Base-by-base conservation (phyloP, 345 rosid genomes). In the Heritiera littoralis region DNA sequence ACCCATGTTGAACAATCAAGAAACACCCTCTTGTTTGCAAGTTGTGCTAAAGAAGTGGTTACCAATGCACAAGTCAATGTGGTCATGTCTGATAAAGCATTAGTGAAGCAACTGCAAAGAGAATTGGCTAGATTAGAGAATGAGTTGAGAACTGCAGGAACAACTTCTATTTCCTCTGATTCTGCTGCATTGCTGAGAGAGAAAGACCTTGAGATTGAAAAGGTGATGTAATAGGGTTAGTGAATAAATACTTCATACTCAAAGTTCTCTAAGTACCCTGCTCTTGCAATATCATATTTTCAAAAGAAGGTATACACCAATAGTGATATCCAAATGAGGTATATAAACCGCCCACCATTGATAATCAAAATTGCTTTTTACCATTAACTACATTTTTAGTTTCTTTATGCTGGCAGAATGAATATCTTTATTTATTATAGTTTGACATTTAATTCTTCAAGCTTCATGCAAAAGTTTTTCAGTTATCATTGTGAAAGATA, bases 1-100 rank as follows among this genome's bases (percentile, higher is more conserved):
- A 87, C 77, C 82, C 97, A 96, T 79, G 97, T 92, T 63, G 99
- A 96, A 82, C 98, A 96, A 80, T 90, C 99, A 70, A 90, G 98
- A 80, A 96, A 96, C 78, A 94, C 97, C 23, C 92, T 96, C 80
- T 78, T 96, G 83, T 96, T 96, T 76, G 99, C 99, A 63, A 91
- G 97, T 74, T 94, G 98, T 84, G 99, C 99, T 11, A 94, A 94
- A 83, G 97, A 92, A 83, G 97, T 96, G 86, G 55, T 90, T 63
- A 96, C 97, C 54, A 92, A 90, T 84, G 99, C 98, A 58, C 95
- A 88, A 80, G 93, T 96, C 81, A 92, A 94, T 54, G 92, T 93
- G 32, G 93, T 94, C 58, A 79, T 95, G 90, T 91, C 98, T 73
- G 97, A 94, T 84, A 94, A 92, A 89, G 91, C 90, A 49, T 82